Evolutionary conservation across 345 rosid species (phyloP).

Genomic region (Laguncularia racemosa): DNA sequence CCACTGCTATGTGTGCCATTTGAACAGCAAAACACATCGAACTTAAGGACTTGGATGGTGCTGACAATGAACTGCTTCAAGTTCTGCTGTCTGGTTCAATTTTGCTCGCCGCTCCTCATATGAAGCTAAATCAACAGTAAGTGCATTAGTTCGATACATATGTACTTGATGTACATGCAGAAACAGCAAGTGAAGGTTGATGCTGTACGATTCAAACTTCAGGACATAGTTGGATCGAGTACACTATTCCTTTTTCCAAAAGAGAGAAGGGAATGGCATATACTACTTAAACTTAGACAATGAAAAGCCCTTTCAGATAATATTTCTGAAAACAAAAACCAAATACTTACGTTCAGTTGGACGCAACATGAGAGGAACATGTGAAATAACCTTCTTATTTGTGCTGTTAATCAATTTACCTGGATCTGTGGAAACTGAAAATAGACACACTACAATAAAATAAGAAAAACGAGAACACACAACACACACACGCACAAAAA

Average conservation of each 20-base stretch:
- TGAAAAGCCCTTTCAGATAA: not conserved
- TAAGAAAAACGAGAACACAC: slow-evolving; percentile 5
- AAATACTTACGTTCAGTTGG: slow-evolving; percentile 80
- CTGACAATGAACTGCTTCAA: not conserved
- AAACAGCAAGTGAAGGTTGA: too few relatives aligned
- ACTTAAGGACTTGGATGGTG: too few relatives aligned
- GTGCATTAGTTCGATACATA: not conserved
- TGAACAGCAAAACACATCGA: too few relatives aligned
- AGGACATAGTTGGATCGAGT: too few relatives aligned
- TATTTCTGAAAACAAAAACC: slow-evolving; percentile 1
- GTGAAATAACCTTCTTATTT: slow-evolving; percentile 41
- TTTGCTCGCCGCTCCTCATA: slow-evolving; percentile 70
- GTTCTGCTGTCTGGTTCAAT: slow-evolving; percentile 25
- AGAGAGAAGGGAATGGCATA: not conserved
- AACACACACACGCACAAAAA: too few relatives aligned
- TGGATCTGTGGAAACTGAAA: slow-evolving; percentile 25
- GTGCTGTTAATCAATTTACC: slow-evolving; percentile 17
- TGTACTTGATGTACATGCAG: too few relatives aligned
- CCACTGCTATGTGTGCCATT: too few relatives aligned
- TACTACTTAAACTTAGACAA: not conserved
- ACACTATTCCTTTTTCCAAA: not conserved
- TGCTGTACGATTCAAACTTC: too few relatives aligned
- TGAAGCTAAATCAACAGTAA: slow-evolving; percentile 39
- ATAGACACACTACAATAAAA: not conserved
- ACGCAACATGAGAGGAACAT: slow-evolving; percentile 59